phyloP scores from a whole-genome alignment of 2,329 filamentous ascomycete genomes.

The Ceratocystis huliohia region DNA sequence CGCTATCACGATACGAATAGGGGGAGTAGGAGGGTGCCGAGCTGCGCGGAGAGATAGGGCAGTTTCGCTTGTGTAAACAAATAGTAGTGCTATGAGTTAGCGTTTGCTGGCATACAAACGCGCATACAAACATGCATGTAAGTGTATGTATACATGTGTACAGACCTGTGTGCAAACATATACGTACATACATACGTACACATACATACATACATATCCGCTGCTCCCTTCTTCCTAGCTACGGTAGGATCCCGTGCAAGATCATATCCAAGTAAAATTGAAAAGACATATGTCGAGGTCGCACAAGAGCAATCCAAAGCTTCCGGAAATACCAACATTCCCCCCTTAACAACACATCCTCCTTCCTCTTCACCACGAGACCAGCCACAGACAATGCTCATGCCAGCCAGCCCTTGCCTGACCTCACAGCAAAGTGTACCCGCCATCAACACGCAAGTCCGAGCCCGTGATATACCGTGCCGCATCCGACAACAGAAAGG shows the following conservation, averaged over 20 bases:
- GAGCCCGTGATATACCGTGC: constrained; percentile 59
- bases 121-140: neutral
- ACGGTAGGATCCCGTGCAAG: constrained; percentile 5
- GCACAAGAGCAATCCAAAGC: neutral
- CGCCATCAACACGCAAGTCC: constrained; percentile 71
- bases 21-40: too few species aligned
- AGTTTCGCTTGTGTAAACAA: too few species aligned
- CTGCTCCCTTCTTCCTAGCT: neutral
- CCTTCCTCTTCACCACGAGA: neutral
- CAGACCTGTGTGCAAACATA: neutral
- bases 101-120: neutral
- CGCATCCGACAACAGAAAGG: constrained; percentile 72
- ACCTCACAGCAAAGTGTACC: constrained; percentile 52
- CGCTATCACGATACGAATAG: too few species aligned
- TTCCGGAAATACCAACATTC: neutral
- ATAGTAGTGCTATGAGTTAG: neutral
- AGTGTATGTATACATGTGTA: neutral
- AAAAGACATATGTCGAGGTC: neutral
- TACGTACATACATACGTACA: neutral
- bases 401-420: neutral
- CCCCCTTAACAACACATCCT: neutral
- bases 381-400: neutral
- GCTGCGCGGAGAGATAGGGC: too few species aligned
- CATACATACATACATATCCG: neutral
- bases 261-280: neutral